Evolutionary conservation across 495 filamentous ascomycete species (phyloP).

Genomic region (Pyrenula aspistea): DNA sequence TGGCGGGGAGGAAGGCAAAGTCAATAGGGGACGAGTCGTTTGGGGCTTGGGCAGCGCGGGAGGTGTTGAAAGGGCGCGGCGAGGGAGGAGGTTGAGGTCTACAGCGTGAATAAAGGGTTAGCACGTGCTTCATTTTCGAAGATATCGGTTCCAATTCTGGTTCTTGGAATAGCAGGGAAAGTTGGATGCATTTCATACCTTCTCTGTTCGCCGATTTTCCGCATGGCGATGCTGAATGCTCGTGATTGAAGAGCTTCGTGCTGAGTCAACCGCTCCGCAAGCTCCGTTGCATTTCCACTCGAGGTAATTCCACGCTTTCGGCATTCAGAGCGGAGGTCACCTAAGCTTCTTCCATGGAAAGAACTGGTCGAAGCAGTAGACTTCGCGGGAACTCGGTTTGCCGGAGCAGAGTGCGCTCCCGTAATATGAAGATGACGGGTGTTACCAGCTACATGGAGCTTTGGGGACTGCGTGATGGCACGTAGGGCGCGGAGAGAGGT

Average conservation of each 20-base stretch:
- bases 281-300: slow-evolving; percentile 25
- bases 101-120: slow-evolving; percentile 4
- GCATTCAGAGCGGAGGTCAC: slow-evolving; percentile 30
- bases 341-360: slow-evolving; percentile 21
- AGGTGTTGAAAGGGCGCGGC: slow-evolving; percentile 47
- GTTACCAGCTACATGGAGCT: slow-evolving; percentile 20
- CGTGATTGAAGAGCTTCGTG: slow-evolving; percentile 39
- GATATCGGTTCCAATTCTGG: no score
- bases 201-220: slow-evolving; percentile 23
- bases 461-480: slow-evolving; percentile 28
- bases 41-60: slow-evolving; percentile 38
- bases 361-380: slow-evolving; percentile 23
- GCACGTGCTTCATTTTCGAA: slow-evolving; percentile 7
- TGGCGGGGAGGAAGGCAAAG: slow-evolving; percentile 49
- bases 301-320: slow-evolving; percentile 21
- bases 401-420: slow-evolving; percentile 34
- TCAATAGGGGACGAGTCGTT: slow-evolving; percentile 51
- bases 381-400: slow-evolving; percentile 14
- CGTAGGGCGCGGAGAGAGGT: slow-evolving; percentile 36
- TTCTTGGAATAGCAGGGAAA: no score
- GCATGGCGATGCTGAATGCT: slow-evolving; percentile 42
- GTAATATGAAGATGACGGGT: slow-evolving; percentile 41
- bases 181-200: no score
- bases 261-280: slow-evolving; percentile 39
- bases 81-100: slow-evolving; percentile 13